A percentile compares a stretch with the other conserved stretches of the same genome.
These are phyloP conservation scores for Mycena indigotica DNA, from an alignment of 768 basidiomycete genomes.

Conservation along the genomic window DNA sequence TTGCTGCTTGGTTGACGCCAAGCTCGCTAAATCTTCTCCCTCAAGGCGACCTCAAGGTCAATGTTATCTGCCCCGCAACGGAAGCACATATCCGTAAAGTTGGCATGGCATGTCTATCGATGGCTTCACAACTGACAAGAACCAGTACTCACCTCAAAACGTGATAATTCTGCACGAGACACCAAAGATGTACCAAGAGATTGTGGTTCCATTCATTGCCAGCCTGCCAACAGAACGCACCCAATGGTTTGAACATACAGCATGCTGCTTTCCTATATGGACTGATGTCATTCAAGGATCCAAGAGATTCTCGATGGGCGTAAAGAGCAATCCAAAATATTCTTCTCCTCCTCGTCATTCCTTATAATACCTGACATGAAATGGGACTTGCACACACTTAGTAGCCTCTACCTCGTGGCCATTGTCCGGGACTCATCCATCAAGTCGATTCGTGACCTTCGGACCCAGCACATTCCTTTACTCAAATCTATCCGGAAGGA, in stretches of 20 bases:
- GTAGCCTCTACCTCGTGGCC: constrained; percentile 84
- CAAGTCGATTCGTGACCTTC: constrained; percentile 76
- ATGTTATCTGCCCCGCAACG: constrained; percentile 85
- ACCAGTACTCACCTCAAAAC: constrained; percentile 76
- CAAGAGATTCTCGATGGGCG: constrained; percentile 77
- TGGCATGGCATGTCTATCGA: background rate
- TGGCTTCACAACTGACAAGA: background rate
- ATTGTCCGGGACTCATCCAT: constrained; percentile 66
- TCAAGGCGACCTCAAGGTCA: constrained; percentile 74
- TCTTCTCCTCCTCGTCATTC: constrained; percentile 66
- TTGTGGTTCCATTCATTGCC: constrained; percentile 80
- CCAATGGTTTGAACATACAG: constrained; percentile 62
- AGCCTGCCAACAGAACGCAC: constrained; percentile 76
- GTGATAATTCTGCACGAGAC: constrained; percentile 80
- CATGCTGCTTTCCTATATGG: no score
- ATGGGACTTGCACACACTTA: constrained; percentile 82
- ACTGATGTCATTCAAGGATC: constrained; percentile 77
- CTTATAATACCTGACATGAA: constrained; percentile 94
- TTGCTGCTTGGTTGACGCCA: constrained; percentile 66
- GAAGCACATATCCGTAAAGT: constrained; percentile 88
- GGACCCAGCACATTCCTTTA: constrained; percentile 61
- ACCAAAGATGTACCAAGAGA: constrained; percentile 65
- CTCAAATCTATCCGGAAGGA: constrained; percentile 65
- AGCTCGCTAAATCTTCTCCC: constrained; percentile 38
- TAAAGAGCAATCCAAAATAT: constrained; percentile 73